Evolutionary conservation across 768 basidiomycete genomes (phyloP), one percentile per base, ranked within the genome.

Genomic region (Tremella fuciformis): DNA sequence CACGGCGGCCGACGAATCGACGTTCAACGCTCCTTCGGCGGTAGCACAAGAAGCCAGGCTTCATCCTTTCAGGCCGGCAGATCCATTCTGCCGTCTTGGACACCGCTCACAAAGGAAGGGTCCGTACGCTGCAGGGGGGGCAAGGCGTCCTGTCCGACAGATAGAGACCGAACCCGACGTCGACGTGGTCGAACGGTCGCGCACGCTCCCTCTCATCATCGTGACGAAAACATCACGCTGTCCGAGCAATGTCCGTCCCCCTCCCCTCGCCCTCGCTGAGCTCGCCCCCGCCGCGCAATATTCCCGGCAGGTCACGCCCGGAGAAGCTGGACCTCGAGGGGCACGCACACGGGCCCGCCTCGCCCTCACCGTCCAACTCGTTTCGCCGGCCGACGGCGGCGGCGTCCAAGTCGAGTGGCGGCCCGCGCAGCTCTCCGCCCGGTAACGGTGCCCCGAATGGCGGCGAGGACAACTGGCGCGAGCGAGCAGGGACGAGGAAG

Each of bases 261-360:
- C 61, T 70, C 21, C 69, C 69, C 16, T 63, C 65, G 4, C 63
- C 65, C 3, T 65, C 69, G 18, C 56, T 63, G 3, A 11, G 66
- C 7, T 55, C 49, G 7, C 44, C 53, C 21, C 52, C 53, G 24
- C 38, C 48, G 54, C 64, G 58, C 37, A 25, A 65, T n/a, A 67
- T 64, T 39, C 64, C 69, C 16, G 50, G 29, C 29, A 34, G 60
- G 25, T 55, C 60, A 9, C 50, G 57, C 4, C 68, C 65, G 1
- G 53, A 69, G 62, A 34, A 50, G 55, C 2, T 52, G 54, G 47
- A 41, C 49, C 46, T 48, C 53, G 24, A 29, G 11, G 29, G 54
- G 47, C 49, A 50, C 29, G 22, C 16, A 21, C 22, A 55, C 13
- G 55, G 52, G 19, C 59, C 65, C 7, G 57, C 61, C 13, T 62